phyloP scores from a whole-genome alignment of 768 basidiomycete species.

The Multifurca ochricompacta region DNA sequence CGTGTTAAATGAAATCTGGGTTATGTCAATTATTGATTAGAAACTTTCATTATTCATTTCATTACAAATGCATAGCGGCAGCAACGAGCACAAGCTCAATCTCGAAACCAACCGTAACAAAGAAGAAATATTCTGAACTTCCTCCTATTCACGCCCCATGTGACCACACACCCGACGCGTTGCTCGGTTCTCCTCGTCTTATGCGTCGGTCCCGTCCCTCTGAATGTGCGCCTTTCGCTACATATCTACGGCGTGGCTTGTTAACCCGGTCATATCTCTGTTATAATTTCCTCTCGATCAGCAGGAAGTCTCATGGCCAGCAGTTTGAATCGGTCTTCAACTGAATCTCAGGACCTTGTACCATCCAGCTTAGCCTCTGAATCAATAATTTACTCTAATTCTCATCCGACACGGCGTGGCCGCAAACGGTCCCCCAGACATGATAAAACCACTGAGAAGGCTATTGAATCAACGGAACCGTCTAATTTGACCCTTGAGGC shows the following conservation, averaged over 20 bases:
- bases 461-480: background rate
- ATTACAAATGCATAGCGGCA: background rate
- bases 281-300: background rate
- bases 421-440: background rate
- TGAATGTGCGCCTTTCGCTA: slow-evolving; percentile 1
- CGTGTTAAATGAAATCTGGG: too few species aligned
- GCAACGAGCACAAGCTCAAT: background rate
- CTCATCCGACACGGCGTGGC: background rate
- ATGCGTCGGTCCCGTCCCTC: background rate
- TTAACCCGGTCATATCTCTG: background rate
- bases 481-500: background rate
- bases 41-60: background rate
- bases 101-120: slow-evolving; percentile 28
- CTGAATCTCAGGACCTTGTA: background rate
- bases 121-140: slow-evolving; percentile 51
- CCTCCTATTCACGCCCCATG: slow-evolving; percentile 39
- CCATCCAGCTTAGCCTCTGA: background rate
- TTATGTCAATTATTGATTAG: background rate
- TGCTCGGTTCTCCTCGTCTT: slow-evolving; percentile 26
- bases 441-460: background rate
- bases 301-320: background rate
- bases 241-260: background rate
- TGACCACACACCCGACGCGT: slow-evolving; percentile 37
- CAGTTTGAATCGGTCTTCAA: background rate
- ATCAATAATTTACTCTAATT: background rate